Evolutionary conservation across 2,329 filamentous ascomycete genomes (phyloP), one percentile per base, ranked within the genome.

Genomic region (Fusarium lateritium): DNA sequence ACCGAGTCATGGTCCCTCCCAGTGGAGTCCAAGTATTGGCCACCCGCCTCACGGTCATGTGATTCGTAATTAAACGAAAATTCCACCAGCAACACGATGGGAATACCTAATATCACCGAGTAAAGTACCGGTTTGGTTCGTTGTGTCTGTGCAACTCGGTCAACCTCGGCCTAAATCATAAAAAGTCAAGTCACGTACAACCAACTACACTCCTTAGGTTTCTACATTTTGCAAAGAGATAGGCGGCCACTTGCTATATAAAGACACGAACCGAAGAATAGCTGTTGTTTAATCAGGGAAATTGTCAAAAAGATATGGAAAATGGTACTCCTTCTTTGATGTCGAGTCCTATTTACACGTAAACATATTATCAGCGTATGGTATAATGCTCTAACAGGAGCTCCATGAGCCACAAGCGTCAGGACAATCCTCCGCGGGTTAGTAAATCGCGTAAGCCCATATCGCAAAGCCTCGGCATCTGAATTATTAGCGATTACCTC

Each of bases 341-440:
- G 9, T 28, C 28, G 7, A 28, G 28, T 28, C 28, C 28, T 28
- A 11, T 9, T 28, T 7, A 28, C 28, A 28, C 9, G 22, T 21
- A 21, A 24, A 7, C 40, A 2, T 7, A 26, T 26, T 4, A 7
- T 43, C 21, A 22, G 40, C 2, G 82, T 83, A 22, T 80, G 66
- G 47, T 83, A 83, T 1, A 78, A 54, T 2, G 82, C 82, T 2
- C 59, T 56, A 33, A 78, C 75, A 2, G 78, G 59, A 40, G 70
- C 67, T 3, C 80, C 79, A 65, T 83, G 81, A 2, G 80, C 73
- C 3, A 79, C 79, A 15, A 78, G 78, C 6, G 81, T 83, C 17
- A 84, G 59, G 0, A 73, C 80, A 9, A 85, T 67, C 49, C 75
- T 76, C 34, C 56, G 74, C 8, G 84, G 64, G 4, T 70, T 71